Conservation (phyloP, 148 eudicot species). For the Euryodendron excelsum region DNA sequence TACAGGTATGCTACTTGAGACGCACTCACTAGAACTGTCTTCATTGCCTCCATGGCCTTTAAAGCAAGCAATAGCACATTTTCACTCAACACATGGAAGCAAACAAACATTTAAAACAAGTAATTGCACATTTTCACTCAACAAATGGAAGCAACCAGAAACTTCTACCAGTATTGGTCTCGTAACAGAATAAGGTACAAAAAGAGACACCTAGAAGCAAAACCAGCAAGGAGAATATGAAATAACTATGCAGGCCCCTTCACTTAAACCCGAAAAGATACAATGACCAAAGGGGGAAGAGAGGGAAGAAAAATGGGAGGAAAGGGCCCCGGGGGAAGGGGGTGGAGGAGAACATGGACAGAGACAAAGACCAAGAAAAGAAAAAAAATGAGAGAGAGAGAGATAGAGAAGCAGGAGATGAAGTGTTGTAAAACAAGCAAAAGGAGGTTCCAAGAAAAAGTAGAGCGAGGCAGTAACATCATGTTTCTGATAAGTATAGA, state of each 20-base stretch:
- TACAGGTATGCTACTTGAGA: not conserved
- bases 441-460: conserved; percentile 9
- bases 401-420: too few relatives aligned
- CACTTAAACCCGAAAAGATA: not conserved
- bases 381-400: too few relatives aligned
- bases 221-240: not conserved
- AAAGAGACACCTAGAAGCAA: not conserved
- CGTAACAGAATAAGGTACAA: not conserved
- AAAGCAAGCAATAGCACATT: too few relatives aligned
- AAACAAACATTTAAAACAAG: not conserved
- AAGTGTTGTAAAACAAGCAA: not conserved
- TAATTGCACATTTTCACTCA: not conserved
- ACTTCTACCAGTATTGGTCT: not conserved
- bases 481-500: too few relatives aligned
- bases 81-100: too few relatives aligned
- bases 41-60: not conserved
- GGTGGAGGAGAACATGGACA: too few relatives aligned
- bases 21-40: not conserved
- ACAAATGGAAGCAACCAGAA: conserved; percentile 1
- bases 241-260: not conserved
- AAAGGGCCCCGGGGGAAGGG: too few relatives aligned
- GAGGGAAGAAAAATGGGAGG: not conserved
- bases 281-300: not conserved
- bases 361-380: too few relatives aligned
- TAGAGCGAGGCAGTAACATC: not conserved